These are phyloP conservation scores for Botrytis medusae DNA, from an alignment of 2,329 filamentous ascomycete species.

Conservation along the genomic window DNA sequence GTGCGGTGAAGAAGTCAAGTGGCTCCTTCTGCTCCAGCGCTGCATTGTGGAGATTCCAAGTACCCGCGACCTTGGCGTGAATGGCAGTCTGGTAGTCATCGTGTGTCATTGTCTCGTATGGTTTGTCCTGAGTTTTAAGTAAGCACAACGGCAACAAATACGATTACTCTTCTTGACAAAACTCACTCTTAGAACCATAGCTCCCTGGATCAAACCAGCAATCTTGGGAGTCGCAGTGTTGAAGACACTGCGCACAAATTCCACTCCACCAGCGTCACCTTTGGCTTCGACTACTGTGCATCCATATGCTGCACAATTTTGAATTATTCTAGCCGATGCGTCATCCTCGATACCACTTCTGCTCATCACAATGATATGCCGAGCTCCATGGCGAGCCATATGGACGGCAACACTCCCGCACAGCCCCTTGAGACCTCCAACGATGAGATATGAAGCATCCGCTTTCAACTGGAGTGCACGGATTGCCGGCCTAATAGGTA, in stretches of 20 bases:
- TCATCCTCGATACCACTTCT: slow-evolving; percentile 25
- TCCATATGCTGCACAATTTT: not conserved
- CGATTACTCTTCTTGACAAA: not conserved
- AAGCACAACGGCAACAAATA: not conserved
- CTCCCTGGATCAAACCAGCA: slow-evolving; percentile 38
- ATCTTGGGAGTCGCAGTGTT: slow-evolving; percentile 23
- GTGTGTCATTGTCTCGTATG: slow-evolving; percentile 25
- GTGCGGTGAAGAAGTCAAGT: slow-evolving; percentile 45
- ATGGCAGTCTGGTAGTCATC: slow-evolving; percentile 25
- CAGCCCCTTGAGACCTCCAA: slow-evolving; percentile 31
- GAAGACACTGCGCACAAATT: slow-evolving; percentile 23
- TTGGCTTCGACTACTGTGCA: not conserved
- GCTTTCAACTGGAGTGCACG: slow-evolving; percentile 29
- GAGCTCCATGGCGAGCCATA: slow-evolving; percentile 24
- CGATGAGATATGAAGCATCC: slow-evolving; percentile 30
- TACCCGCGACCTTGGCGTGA: slow-evolving; percentile 28
- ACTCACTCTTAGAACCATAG: slow-evolving; percentile 38
- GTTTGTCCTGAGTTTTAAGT: not conserved
- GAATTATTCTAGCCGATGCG: slow-evolving; percentile 6
- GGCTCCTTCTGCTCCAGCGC: slow-evolving; percentile 29
- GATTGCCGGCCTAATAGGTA: slow-evolving; percentile 13
- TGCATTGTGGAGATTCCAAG: slow-evolving; percentile 31
- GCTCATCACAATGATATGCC: slow-evolving; percentile 24
- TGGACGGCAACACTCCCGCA: slow-evolving; percentile 24
- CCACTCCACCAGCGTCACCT: not conserved